Base-by-base conservation (phyloP, 2,329 filamentous ascomycete species). In the Venturia oleaginea region DNA sequence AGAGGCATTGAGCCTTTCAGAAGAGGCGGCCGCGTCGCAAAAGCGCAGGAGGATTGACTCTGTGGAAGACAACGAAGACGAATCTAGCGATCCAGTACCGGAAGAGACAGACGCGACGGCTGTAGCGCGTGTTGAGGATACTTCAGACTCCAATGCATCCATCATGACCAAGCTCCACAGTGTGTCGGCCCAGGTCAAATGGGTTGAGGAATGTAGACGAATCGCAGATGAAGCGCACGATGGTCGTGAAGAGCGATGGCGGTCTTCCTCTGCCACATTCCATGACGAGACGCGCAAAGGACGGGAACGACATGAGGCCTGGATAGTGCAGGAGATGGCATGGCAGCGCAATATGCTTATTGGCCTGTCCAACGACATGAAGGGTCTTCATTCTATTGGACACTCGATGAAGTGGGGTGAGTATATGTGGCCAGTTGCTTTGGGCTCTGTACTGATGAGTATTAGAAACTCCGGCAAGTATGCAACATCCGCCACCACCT, bases 171-270 rank as follows among this genome's bases (percentile, higher is more conserved):
- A 73, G 63, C 55, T 70, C 27, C 68, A 68, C 62, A 72, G 73
- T 54, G 61, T 77, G 6, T 71, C 72, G 7, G 73, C 70, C 37
- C 72, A 76, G 59, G 69, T 76, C 22, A 72, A 70, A 7, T 75
- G 74, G 75, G 68, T 76, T 4, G 76, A 78, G 59, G 71, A 75
- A 24, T 76, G 75, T 67, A 68, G 75, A n/a, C 71, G 74, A 43
- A 69, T 73, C 3, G 72, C 72, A 27, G 69, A 70, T 8, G 71
- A 75, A 37, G 69, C 72, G 32, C 71, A 74, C 63, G 70, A 76
- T 63, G 68, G 72, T 46, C 68, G 73, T 30, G 74, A 76, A 66
- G 75, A 77, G 62, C 75, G 71, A 54, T 78, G 75, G 76, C 72
- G 75, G n/a, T 72, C 72, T 1, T 72, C 72, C 24, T 76, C 72